phyloP scores from a whole-genome alignment of 2,329 filamentous ascomycete species.

The Aspergillus sp. region DNA sequence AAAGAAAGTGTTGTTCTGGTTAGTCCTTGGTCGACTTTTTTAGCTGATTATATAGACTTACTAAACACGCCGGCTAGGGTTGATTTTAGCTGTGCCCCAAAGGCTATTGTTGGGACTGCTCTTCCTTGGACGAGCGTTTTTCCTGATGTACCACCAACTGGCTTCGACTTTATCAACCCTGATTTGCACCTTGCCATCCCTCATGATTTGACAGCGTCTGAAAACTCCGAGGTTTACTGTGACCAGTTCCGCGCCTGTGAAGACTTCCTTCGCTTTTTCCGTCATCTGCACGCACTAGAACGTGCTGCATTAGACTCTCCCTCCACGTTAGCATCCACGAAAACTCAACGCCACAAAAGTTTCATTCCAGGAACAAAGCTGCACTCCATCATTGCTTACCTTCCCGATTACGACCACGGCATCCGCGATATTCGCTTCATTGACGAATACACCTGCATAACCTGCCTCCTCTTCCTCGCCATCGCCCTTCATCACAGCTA shows the following conservation, averaged over 20 bases:
- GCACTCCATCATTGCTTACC: constrained; percentile 33
- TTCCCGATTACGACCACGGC: constrained; percentile 38
- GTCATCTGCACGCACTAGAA: constrained; percentile 32
- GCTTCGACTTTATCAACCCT: constrained; percentile 30
- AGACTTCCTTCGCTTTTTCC: constrained; percentile 38
- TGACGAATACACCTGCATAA: constrained; percentile 38
- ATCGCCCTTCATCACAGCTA: constrained; percentile 36
- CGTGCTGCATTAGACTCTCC: constrained; percentile 24
- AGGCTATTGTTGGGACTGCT: constrained; percentile 33
- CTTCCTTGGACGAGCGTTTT: constrained; percentile 36
- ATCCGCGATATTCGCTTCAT: constrained; percentile 39
- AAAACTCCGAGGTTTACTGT: constrained; percentile 25
- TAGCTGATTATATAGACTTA: background rate
- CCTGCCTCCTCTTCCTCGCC: constrained; percentile 37
- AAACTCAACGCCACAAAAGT: constrained; percentile 18
- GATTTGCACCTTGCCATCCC: constrained; percentile 27
- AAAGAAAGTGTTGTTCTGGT: constrained; percentile 41
- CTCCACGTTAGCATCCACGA: constrained; percentile 10
- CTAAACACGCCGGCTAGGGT: constrained; percentile 29
- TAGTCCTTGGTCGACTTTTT: background rate
- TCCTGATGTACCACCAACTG: constrained; percentile 29
- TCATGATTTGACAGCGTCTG: constrained; percentile 14
- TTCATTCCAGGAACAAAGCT: constrained; percentile 31
- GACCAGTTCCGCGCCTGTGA: constrained; percentile 34
- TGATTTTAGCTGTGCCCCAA: constrained; percentile 37